phyloP scores from a whole-genome alignment of 306 rosid genomes.

The Rosa persica region DNA sequence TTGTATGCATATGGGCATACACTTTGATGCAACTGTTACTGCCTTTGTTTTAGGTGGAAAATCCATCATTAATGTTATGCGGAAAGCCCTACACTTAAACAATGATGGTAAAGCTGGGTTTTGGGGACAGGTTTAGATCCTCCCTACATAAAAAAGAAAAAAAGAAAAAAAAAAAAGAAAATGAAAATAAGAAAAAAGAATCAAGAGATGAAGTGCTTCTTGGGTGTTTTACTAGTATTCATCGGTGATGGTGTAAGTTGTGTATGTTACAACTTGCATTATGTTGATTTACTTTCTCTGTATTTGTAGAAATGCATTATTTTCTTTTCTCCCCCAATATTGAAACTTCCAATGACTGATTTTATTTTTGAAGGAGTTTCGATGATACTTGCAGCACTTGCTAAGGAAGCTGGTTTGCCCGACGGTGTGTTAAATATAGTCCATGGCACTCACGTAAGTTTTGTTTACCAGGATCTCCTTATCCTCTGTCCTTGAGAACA shows the following conservation, averaged over 20 bases:
- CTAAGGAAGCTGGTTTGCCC: conserved; percentile 77
- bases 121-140: background rate
- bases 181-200: background rate
- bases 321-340: background rate
- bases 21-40: background rate
- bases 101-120: background rate
- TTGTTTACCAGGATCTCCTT: conserved; percentile 3
- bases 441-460: conserved; percentile 66
- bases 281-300: background rate
- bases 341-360: conserved; percentile 7
- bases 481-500: background rate
- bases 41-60: background rate
- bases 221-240: background rate
- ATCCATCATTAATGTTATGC: background rate
- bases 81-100: background rate
- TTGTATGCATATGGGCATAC: background rate
- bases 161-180: background rate
- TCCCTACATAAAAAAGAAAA: background rate
- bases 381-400: conserved; percentile 60
- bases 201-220: background rate
- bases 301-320: conserved; percentile 4
- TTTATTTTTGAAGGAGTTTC: conserved; percentile 56
- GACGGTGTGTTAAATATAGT: conserved; percentile 73
- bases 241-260: background rate
- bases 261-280: conserved; percentile 1